Base-by-base conservation (phyloP, 345 rosid species). In the Limnanthes douglasii region DNA sequence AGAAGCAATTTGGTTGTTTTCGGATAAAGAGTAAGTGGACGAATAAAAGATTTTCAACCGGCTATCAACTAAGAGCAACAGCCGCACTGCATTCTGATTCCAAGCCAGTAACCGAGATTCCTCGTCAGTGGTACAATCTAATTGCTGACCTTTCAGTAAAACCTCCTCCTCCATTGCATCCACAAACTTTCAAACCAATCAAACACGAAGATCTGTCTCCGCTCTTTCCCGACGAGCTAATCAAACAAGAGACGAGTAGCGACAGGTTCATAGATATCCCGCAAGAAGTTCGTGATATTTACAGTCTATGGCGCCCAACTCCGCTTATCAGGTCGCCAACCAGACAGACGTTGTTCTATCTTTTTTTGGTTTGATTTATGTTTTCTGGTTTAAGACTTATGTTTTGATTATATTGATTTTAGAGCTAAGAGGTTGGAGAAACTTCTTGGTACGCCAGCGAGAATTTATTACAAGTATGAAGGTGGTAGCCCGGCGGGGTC, bases 401-500 rank as follows among this genome's bases (percentile, higher is more conserved):
- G n/a, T n/a, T n/a, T n/a, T n/a, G n/a, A n/a, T 51, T 33, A 15
- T 1, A 43, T 61, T 51, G 34, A 32, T 25, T 57, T 11, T 37
- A 83, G 97, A 64, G 97, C 95, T 33, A 88, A 68, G 73, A 83
- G 97, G 57, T 66, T 88, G 67, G 95, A 79, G 71, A 88, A 88
- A 66, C 75, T 76, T 45, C 76, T 88, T 7, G 54, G 62, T 5
- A 88, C 97, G 23, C 93, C 95, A 11, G 95, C 97, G 12, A 72
- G 72, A 65, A 83, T 88, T 38, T 88, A 83, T 65, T 88, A 75
- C 54, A 83, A 88, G 63, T 83, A 88, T 24, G 95, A 88, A 62
- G 97, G 95, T 32, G 83, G 45, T 33, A 88, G 97, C 51, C 97
- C 95, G 9, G 97, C 97, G 13, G 97, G 97, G 20, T 88, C 97